Base-by-base conservation (phyloP, 1,139 yeast species). In the Geotrichum aggregatum region DNA sequence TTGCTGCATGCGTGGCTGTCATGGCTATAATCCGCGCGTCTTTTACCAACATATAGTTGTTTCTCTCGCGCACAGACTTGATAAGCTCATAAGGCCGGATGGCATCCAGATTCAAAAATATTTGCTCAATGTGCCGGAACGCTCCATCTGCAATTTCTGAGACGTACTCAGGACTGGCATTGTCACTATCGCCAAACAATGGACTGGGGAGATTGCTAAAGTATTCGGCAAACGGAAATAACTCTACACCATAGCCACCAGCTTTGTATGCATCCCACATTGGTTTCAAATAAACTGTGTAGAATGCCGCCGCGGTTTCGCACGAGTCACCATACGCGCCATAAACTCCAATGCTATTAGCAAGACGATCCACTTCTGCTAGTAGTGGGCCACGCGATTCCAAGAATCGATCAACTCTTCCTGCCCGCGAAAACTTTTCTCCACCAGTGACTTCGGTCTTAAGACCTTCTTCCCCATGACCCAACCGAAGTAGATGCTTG, bases 321-420 rank as follows among this genome's bases (percentile, higher is more conserved):
- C 74, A 66, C 11, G 74, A 70, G 39, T 72, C 72, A 1, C 73
- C 77, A 59, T 71, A 73, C 0, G 72, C 75, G 1, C 77, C 78
- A 1, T 66, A 68, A n/a, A 72, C 59, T 0, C 65, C 70, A 42
- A 77, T 52, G 1, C 56, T 36, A 1, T 56, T 52, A 0, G 80
- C 74, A 11, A 76, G 54, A 1, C 54, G 50, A 21, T 66, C 69
- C 11, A 75, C 76, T 46, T 65, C 49, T 0, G 43, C 40, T 14
- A 76, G 62, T 1, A 69, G 54, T 2, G 49, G 36, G 1, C 35
- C 26, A 8, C 69, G 56, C 7, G 55, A 58, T 3, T 54, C 51
- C 19, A 54, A 39, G 4, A 60, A 48, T 21, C 50, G 55, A 18
- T 62, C 66, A 5, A 62, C 63, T 10, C 63, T 54, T n/a, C 65